Percentiles rank a stretch among this genome's conserved stretches.
Evolutionary conservation across 495 filamentous ascomycete species (phyloP).

Genomic region (Bombardia bombarda): DNA sequence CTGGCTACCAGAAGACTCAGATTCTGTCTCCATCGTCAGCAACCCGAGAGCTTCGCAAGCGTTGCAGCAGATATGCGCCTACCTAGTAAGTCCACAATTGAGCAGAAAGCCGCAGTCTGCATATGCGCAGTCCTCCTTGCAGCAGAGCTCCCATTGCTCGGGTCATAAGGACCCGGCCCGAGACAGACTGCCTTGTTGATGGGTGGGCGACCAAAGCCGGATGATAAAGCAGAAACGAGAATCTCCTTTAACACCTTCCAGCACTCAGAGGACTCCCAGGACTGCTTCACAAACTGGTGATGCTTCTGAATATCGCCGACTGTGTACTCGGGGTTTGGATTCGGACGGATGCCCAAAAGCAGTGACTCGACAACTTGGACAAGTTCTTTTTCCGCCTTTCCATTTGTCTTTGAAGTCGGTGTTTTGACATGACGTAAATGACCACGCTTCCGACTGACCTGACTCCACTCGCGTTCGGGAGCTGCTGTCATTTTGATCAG

Average conservation of each 20-base stretch:
- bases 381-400: background rate
- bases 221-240: constrained; percentile 4
- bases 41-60: background rate
- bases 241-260: constrained; percentile 12
- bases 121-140: constrained; percentile 29
- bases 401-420: background rate
- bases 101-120: constrained; percentile 56
- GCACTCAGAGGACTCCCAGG: constrained; percentile 11
- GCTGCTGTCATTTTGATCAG: constrained; percentile 2
- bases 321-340: constrained; percentile 19
- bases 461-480: constrained; percentile 15
- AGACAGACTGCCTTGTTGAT: constrained; percentile 35
- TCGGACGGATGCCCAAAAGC: constrained; percentile 13
- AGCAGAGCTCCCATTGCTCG: constrained; percentile 25
- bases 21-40: constrained; percentile 11
- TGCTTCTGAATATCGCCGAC: constrained; percentile 14
- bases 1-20: constrained; percentile 1
- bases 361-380: too few relatives aligned
- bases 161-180: constrained; percentile 37
- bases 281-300: constrained; percentile 11
- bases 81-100: constrained; percentile 40
- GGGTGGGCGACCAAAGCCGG: constrained; percentile 1
- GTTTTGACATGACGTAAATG: constrained; percentile 9
- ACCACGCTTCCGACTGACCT: constrained; percentile 21
- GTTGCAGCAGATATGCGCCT: constrained; percentile 1